Conservation (phyloP, 148 eudicot genomes). For the Chenopodium berlandieri region DNA sequence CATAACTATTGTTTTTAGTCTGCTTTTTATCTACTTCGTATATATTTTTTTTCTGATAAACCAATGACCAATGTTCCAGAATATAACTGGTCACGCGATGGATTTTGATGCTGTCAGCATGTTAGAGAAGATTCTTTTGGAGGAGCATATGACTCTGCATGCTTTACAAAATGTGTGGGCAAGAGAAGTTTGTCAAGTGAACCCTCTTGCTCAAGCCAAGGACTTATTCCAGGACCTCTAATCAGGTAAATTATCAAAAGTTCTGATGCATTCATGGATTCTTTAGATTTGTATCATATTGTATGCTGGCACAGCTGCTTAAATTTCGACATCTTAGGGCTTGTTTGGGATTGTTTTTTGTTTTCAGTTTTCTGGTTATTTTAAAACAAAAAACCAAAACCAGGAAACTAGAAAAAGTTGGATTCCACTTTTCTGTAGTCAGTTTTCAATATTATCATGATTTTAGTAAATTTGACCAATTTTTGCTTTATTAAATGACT, state of each 20-base stretch:
- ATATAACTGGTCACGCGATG: slow-evolving; percentile 55
- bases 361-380: too few species aligned
- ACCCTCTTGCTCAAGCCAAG: slow-evolving; percentile 65
- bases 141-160: slow-evolving; percentile 53
- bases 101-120: slow-evolving; percentile 33
- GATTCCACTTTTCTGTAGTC: too few species aligned
- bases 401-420: too few species aligned
- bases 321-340: background rate
- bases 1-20: background rate
- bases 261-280: background rate
- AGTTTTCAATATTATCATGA: too few species aligned
- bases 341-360: too few species aligned
- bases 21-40: background rate
- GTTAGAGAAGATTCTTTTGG: slow-evolving; percentile 46
- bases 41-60: slow-evolving; percentile 4
- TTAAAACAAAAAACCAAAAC: too few species aligned
- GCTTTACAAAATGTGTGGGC: slow-evolving; percentile 69
- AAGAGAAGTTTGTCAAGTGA: slow-evolving; percentile 42
- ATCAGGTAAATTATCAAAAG: slow-evolving; percentile 24
- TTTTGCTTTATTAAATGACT: too few species aligned
- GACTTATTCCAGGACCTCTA: slow-evolving; percentile 41
- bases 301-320: background rate
- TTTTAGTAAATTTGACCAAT: too few species aligned
- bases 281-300: background rate
- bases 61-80: slow-evolving; percentile 37